Evolutionary conservation across 2,329 filamentous ascomycete genomes (phyloP).

Genomic region (Tolypocladium tropicale): DNA sequence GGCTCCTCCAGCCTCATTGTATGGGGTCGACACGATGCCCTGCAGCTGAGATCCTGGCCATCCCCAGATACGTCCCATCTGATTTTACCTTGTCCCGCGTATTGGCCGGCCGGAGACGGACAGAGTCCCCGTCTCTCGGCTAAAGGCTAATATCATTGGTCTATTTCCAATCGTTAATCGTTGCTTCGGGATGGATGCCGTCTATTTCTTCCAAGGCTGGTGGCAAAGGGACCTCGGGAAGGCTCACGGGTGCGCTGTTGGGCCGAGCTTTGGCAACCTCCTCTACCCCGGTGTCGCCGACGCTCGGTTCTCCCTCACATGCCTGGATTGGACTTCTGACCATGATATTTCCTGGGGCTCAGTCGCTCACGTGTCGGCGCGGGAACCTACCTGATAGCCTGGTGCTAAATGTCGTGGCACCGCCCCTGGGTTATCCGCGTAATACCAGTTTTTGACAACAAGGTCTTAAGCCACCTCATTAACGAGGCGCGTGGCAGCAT

Average conservation of each 20-base stretch:
- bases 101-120: conserved; percentile 2
- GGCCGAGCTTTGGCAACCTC: background rate
- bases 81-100: conserved; percentile 1
- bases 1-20: conserved; percentile 1
- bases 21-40: conserved; percentile 1
- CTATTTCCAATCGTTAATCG: background rate
- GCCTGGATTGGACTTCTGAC: background rate
- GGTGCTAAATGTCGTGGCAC: conserved; percentile 4
- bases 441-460: conserved; percentile 1
- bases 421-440: background rate
- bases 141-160: conserved; percentile 5
- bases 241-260: background rate
- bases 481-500: conserved; percentile 2
- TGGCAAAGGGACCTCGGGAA: background rate
- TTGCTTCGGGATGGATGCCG: background rate
- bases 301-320: background rate
- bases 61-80: conserved; percentile 1
- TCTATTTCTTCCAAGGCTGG: background rate
- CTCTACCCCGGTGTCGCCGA: conserved; percentile 2
- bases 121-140: conserved; percentile 3
- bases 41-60: conserved; percentile 4
- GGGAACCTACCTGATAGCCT: conserved; percentile 1
- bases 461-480: conserved; percentile 1
- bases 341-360: background rate
- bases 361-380: conserved; percentile 2